Base-by-base conservation (phyloP, 371 early-diverging fungal species). In the Mortierella sp. region DNA sequence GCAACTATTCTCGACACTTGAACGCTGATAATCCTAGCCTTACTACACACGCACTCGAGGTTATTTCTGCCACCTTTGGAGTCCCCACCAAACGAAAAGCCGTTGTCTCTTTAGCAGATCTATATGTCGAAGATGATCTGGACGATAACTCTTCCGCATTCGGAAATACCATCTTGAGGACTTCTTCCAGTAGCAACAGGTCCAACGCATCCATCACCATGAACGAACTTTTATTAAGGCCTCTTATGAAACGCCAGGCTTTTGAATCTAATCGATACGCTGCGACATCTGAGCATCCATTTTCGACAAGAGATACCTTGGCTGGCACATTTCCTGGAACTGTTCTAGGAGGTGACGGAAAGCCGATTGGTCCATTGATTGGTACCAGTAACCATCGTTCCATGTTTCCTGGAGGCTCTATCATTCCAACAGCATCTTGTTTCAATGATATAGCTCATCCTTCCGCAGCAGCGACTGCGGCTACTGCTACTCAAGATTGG, bases 81-180 rank as follows among this genome's bases (percentile, higher is more conserved):
- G 59, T 31, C 8, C 53, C 56, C 10, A n/a, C 29, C 28, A 77
- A 78, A 54, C 54, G 79, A 26, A 78, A 78, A 54, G 66, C 68
- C 3, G 61, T 67, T 37, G 77, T 78, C 35, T 78, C 79, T 6
- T 37, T 78, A 23, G 53, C 79, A 9, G 79, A 78, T 42, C 69
- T 78, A 19, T 78, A 73, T 53, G 61, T 62, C 3, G 70, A 64
- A 56, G 67, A 61, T 17, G 53, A 66, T 10, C 28, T 51, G 17
- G 26, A 43, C 9, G 13, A 40, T 26, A 47, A 67, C n/a, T 47
- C 61, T 15, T 61, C 64, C 19, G 66, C 75, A 2, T 69, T 75
- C 28, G n/a, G 61, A 9, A 75, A 56, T 22, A 56, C 70, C 3
- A 63, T 63, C n/a, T 23, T 68, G 22, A 37, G 69, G 42, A 23